Base-by-base conservation (phyloP, 176 grass and related monocot genomes). In the Carex pumila region DNA sequence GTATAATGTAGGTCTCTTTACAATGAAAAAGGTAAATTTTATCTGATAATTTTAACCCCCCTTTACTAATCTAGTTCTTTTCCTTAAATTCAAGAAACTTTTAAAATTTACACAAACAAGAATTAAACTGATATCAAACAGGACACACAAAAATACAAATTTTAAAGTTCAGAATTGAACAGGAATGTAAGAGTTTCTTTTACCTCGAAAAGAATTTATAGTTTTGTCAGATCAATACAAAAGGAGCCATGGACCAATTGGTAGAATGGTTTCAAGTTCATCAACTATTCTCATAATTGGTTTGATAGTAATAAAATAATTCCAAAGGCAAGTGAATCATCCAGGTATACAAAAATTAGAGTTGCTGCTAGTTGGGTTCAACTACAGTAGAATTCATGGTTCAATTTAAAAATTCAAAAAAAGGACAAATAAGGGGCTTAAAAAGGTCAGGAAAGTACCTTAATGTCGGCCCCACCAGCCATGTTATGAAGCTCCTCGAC, bases 401-500 rank as follows among this genome's bases (percentile, higher is more conserved):
- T 45, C 10, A 49, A 47, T 49, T 49, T 63, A 67, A 39, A 69
- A 53, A 54, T 9, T 4, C 2, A 69, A 69, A 37, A 29, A 56
- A 77, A 31, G 72, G 25, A 77, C 50, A 7, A 54, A 55, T 3
- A 55, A 77, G 73, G 10, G 22, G 19, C 73, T 56, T 54, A 6
- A 77, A 9, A 9, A 56, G 73, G 12, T 30, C 62, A 1, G 14
- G 9, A 69, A 30, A 90, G 19, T 60, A 94, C 97, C 97, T 96
- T 96, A 77, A 99, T 99, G 86, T 99, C 97, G 36, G 97, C 90
- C 77, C 96, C 96, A 84, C 97, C 97, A 80, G 97, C 97, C 81
- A 99, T 84, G 85, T 91, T 96, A 65, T 99, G 97, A 80, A 99
- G 93, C 85, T 99, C 97, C 84, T 99, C 97, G 81, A 99, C 87